Conservation (phyloP, 768 basidiomycete genomes). For the Tephrocybe rancida region DNA sequence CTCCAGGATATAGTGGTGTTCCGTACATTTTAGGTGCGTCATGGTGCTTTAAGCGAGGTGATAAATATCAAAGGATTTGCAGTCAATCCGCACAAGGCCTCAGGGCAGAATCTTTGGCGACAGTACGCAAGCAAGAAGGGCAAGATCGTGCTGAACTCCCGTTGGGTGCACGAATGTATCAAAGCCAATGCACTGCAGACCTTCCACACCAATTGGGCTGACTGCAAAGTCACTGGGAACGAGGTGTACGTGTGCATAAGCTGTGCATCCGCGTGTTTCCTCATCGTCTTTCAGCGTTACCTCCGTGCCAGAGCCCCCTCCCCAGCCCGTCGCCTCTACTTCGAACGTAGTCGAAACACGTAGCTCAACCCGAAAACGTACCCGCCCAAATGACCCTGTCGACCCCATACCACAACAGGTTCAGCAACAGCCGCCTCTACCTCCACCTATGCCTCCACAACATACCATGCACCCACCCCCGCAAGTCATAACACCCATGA, state of each 20-base stretch:
- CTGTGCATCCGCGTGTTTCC: not conserved
- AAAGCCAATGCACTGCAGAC: conserved; percentile 70
- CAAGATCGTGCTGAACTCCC: conserved; percentile 72
- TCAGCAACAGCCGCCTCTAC: conserved; percentile 12
- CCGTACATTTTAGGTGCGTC: conserved; percentile 76
- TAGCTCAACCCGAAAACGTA: conserved; percentile 11
- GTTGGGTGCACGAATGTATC: conserved; percentile 82
- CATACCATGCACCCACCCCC: conserved; percentile 16
- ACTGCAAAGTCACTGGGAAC: conserved; percentile 76
- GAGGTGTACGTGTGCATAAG: conserved; percentile 58
- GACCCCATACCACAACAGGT: conserved; percentile 15
- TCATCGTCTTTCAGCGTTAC: conserved; percentile 14
- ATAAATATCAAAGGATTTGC: conserved; percentile 15
- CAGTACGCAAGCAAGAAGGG: conserved; percentile 81
- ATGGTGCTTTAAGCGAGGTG: conserved; percentile 5
- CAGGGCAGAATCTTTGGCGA: conserved; percentile 80
- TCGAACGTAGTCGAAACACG: conserved; percentile 12
- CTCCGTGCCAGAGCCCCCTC: conserved; percentile 18
- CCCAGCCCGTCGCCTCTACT: conserved; percentile 8
- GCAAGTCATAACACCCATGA: conserved; percentile 23
- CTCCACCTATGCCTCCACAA: conserved; percentile 19
- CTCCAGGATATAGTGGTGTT: conserved; percentile 77
- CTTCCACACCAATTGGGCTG: conserved; percentile 76
- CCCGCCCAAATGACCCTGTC: conserved; percentile 6
- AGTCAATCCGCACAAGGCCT: conserved; percentile 81